Conservation (phyloP, 75 land plant species). For the Cupressus sempervirens region DNA sequence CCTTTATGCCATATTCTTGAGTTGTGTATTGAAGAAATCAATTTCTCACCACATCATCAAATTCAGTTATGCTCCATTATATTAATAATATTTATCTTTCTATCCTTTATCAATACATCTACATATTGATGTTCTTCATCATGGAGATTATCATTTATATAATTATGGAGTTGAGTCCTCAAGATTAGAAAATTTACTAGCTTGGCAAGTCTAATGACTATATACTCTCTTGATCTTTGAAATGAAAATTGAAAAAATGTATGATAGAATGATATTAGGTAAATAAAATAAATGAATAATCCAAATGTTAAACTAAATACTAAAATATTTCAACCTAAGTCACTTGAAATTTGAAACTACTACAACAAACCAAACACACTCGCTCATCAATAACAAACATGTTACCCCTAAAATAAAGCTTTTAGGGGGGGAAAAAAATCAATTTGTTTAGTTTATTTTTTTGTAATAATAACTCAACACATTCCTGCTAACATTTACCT, state of each 20-base stretch:
- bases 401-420: background rate
- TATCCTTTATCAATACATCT: too few relatives aligned
- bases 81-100: too few relatives aligned
- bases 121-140: too few relatives aligned
- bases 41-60: too few relatives aligned
- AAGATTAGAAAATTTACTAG: too few relatives aligned
- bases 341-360: background rate
- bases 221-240: background rate
- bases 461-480: background rate
- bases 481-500: conserved; percentile 37
- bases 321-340: background rate
- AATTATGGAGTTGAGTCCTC: too few relatives aligned
- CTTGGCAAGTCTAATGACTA: background rate
- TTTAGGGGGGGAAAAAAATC: background rate
- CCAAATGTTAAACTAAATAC: background rate
- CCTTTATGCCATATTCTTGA: too few relatives aligned
- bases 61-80: too few relatives aligned
- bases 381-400: background rate
- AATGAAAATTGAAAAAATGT: background rate
- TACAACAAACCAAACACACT: background rate
- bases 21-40: too few relatives aligned
- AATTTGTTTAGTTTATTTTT: background rate
- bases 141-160: too few relatives aligned
- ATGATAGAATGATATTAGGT: background rate
- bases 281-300: background rate